Evolutionary conservation across 2,329 filamentous ascomycete species (phyloP), one percentile per base, ranked within the genome.

Genomic region (Penicillium sp.): DNA sequence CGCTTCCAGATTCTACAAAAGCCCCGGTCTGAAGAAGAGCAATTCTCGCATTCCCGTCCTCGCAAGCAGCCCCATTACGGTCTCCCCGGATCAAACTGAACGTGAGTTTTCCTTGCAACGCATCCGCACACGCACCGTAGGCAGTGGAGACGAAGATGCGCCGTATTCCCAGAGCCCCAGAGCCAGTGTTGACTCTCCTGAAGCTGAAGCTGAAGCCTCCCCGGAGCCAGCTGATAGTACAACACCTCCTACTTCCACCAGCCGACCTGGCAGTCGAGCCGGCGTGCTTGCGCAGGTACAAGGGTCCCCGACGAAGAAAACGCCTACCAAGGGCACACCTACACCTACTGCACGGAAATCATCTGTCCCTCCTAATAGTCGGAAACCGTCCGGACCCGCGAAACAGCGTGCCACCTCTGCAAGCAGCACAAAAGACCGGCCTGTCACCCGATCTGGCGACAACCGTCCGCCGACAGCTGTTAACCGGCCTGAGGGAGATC

Each of bases 401-500:
- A 69, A 74, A 63, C 65, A 68, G 51, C 67, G 71, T 57, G 65
- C 70, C 16, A 61, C 66, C 16, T 70, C 71, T 53, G 63, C 65
- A 55, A 68, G 70, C 60, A 63, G 65, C 16, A 71, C 75, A 3
- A 74, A 65, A 62, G 69, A 74, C 60, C 81, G 85, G 56, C 83
- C 85, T 4, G 85, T 83, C 62, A 87, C 85, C 16, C 82, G 86
- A 61, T 82, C 82, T 45, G 83, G 83, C 14, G 76, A 83, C 23
- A 80, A 64, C 47, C 72, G 77, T 28, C 81, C 78, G 51, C 71
- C 70, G 58, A 85, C 81, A 67, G 71, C 80, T 65, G 69, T 80
- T 72, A 83, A 90, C 68, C 83, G 86, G 43, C 92, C 92, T 0
- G 94, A 97, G 77, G 94, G 94, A 20, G 93, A 97, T 54, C 91